These are phyloP conservation scores for Colletotrichum zoysiae DNA, from an alignment of 2,329 filamentous ascomycete species.

Conservation along the genomic window DNA sequence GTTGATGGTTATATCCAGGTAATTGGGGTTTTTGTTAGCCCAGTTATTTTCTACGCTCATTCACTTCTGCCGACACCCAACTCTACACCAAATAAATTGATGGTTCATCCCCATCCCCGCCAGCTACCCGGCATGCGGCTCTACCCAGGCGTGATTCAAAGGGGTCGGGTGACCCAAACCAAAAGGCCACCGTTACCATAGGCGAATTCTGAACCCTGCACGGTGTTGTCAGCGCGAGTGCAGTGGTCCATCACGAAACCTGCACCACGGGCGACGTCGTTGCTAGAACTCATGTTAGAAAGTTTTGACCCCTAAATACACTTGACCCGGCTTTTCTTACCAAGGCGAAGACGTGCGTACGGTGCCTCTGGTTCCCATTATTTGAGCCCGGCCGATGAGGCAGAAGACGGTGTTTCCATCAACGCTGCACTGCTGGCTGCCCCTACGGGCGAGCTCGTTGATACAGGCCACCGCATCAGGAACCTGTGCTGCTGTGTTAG, in stretches of 20 bases:
- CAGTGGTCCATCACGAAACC: conserved; percentile 36
- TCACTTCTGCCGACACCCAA: background rate
- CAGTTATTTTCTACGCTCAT: too few relatives aligned
- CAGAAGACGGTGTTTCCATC: conserved; percentile 17
- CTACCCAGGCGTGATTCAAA: background rate
- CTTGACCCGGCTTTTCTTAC: conserved; percentile 3
- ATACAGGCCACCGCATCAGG: conserved; percentile 38
- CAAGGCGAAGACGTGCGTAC: conserved; percentile 27
- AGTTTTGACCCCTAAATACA: too few relatives aligned
- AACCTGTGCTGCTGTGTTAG: background rate
- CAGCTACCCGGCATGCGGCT: background rate
- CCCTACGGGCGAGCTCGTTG: conserved; percentile 35
- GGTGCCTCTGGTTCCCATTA: conserved; percentile 4
- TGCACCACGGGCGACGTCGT: conserved; percentile 37
- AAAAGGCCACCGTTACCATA: conserved; percentile 24
- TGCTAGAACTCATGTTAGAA: conserved; percentile 2
- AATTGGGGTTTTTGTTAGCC: too few relatives aligned
- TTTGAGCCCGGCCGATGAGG: conserved; percentile 11
- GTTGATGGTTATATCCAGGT: too few relatives aligned
- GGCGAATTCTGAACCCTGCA: conserved; percentile 24
- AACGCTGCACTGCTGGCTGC: background rate
- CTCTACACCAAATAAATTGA: background rate
- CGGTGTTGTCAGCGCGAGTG: conserved; percentile 36
- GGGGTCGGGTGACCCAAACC: conserved; percentile 11
- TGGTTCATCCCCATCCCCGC: too few relatives aligned